A percentile compares a stretch with the other conserved stretches of the same genome.
Conservation (phyloP, 2,329 filamentous ascomycete genomes). For the Fusarium falciforme region DNA sequence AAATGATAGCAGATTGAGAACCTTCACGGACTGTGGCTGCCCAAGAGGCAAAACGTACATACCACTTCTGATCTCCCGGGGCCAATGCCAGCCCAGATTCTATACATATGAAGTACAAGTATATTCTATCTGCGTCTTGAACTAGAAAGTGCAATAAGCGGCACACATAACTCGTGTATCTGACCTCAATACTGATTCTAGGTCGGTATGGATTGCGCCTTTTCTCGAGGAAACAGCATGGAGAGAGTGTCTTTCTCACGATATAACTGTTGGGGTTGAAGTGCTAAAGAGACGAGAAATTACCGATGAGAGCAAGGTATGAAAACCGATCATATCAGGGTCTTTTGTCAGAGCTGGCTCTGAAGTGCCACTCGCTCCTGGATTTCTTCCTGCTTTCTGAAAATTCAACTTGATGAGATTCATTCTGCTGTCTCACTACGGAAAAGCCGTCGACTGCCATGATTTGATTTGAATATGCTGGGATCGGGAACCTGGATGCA, state of each 20-base stretch:
- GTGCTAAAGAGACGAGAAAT: no score
- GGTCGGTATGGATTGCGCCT: neutral
- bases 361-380: no score
- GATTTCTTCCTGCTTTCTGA: no score
- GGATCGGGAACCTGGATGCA: neutral
- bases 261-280: no score
- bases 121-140: neutral
- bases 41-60: neutral
- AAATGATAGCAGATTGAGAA: neutral
- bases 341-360: no score
- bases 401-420: neutral
- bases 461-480: neutral
- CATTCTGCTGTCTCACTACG: neutral
- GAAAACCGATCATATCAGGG: neutral
- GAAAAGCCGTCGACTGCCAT: neutral
- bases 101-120: neutral
- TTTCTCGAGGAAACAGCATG: neutral
- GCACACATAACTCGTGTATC: neutral
- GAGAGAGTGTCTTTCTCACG: no score
- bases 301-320: neutral
- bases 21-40: neutral
- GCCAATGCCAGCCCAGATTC: neutral
- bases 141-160: neutral
- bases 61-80: neutral
- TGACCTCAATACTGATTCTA: neutral